These are phyloP conservation scores for Croton setiger DNA, from an alignment of 441 rosid genomes.

Conservation along the genomic window DNA sequence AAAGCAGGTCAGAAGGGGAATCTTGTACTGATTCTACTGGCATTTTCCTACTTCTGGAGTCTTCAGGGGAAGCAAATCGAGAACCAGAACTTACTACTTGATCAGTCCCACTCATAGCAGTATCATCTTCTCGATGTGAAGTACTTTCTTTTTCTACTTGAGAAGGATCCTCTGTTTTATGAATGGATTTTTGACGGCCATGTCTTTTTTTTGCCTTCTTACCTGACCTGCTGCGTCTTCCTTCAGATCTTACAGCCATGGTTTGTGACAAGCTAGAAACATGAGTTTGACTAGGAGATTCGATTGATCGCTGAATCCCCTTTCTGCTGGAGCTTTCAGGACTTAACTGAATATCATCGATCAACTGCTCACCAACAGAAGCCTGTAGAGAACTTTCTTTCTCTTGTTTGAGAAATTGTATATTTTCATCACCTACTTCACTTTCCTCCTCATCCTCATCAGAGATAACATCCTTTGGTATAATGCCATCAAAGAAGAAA, in stretches of 20 bases:
- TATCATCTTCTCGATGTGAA: constrained; percentile 74
- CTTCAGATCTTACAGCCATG: constrained; percentile 49
- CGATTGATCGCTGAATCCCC: constrained; percentile 39
- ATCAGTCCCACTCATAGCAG: constrained; percentile 86
- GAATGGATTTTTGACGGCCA: constrained; percentile 60
- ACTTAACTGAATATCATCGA: constrained; percentile 45
- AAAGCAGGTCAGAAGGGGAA: constrained; percentile 44
- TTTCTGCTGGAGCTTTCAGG: constrained; percentile 49
- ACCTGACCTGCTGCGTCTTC: constrained; percentile 70
- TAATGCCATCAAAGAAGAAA: constrained; percentile 68
- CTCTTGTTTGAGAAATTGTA: constrained; percentile 34
- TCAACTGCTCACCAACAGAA: constrained; percentile 46
- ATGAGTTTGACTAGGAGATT: constrained; percentile 50
- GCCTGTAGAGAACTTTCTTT: constrained; percentile 43
- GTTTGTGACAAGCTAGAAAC: constrained; percentile 49
- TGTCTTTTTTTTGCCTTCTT: constrained; percentile 96
- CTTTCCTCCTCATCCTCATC: constrained; percentile 70
- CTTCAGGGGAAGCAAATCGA: constrained; percentile 77
- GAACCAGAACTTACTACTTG: constrained; percentile 80
- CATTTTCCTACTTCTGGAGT: constrained; percentile 75
- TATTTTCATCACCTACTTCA: constrained; percentile 52
- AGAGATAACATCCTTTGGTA: constrained; percentile 70
- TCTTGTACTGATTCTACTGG: constrained; percentile 63
- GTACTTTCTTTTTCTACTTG: constrained; percentile 62
- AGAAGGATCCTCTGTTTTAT: constrained; percentile 55